phyloP scores from a whole-genome alignment of 805 yeast species.

The Kazachstania africana region DNA sequence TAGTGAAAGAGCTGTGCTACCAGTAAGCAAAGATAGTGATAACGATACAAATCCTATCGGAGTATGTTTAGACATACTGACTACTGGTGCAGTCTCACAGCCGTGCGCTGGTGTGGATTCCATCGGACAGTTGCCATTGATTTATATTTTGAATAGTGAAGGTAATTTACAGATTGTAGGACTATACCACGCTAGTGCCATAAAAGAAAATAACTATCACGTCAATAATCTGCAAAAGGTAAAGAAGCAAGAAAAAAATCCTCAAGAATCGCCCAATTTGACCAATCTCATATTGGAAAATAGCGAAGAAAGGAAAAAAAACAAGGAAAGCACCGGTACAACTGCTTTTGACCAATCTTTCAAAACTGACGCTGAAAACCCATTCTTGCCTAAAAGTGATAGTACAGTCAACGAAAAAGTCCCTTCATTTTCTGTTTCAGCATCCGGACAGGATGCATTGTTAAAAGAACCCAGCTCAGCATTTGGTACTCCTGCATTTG shows the following conservation, averaged over 20 bases:
- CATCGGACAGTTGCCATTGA: constrained; percentile 51
- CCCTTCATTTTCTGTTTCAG: too few species aligned
- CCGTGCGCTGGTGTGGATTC: constrained; percentile 51
- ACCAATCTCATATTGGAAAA: background rate
- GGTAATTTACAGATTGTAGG: constrained; percentile 58
- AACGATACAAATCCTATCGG: constrained; percentile 69
- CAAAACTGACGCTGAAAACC: too few species aligned
- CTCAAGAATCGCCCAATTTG: background rate
- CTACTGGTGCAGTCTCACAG: constrained; percentile 32
- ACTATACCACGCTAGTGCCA: constrained; percentile 43
- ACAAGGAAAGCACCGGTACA: background rate
- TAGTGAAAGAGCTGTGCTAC: constrained; percentile 59
- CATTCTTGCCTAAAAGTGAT: too few species aligned
- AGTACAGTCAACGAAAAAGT: too few species aligned
- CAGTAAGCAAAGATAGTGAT: constrained; percentile 51
- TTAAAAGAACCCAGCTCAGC: constrained; percentile 5
- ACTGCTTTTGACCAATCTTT: too few species aligned
- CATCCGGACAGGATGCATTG: constrained; percentile 2
- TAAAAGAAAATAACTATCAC: constrained; percentile 28
- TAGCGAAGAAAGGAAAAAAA: background rate
- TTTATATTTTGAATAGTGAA: constrained; percentile 49
- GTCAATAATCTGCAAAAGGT: constrained; percentile 6
- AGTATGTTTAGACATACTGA: constrained; percentile 45
- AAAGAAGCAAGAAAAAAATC: background rate
- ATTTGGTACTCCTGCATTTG: constrained; percentile 9